Base-by-base conservation (phyloP, 1,139 yeast species). In the Petasospora fabianii region DNA sequence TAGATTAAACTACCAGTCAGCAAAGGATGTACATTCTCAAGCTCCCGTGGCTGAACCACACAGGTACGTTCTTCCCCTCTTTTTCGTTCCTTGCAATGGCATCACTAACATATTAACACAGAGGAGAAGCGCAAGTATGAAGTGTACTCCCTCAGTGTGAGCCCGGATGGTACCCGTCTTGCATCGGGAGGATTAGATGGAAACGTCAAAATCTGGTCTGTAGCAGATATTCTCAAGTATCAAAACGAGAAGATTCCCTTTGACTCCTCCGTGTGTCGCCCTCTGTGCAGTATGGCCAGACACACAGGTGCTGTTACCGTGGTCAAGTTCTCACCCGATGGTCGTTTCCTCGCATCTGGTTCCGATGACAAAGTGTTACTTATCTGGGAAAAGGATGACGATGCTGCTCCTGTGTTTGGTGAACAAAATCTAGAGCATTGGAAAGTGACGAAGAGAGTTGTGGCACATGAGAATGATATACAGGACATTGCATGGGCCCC, bases 401-500 rank as follows among this genome's bases (percentile, higher is more conserved):
- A 76, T 35, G 64, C 64, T 1, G 66, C 68, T 32, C 60, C 65
- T 56, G 47, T 56, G 43, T 75, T 78, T 60, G 82, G 83, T 65
- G 75, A 36, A 27, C 78, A 77, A 6, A 96, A 87, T 52, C 58
- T 80, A 35, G 97, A 90, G 58, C 94, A 84, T 53, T 92, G 97
- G 97, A 83, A 92, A 0, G 97, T 90, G 2, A 68, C 96, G 20
- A 85, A 85, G 56, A 73, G 97, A 53, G 71, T 88, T 21, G 96
- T 86, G 17, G 98, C 97, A 1, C 98, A 92, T 62, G 97, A 92
- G 48, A 92, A 90, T 56, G 98, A 92, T 64, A 86, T 92, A 35
- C 98, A 92, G 58, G 98, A 92, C 60, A 80, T 92, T 48, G 95
- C 96, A 30, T 92, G 98, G 98, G 85, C 96, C 2, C 97, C 97